A percentile compares a stretch with the other conserved stretches of the same genome.
These are phyloP conservation scores for Laburnicola sp. DNA, from an alignment of 2,329 filamentous ascomycete genomes.

Conservation along the genomic window DNA sequence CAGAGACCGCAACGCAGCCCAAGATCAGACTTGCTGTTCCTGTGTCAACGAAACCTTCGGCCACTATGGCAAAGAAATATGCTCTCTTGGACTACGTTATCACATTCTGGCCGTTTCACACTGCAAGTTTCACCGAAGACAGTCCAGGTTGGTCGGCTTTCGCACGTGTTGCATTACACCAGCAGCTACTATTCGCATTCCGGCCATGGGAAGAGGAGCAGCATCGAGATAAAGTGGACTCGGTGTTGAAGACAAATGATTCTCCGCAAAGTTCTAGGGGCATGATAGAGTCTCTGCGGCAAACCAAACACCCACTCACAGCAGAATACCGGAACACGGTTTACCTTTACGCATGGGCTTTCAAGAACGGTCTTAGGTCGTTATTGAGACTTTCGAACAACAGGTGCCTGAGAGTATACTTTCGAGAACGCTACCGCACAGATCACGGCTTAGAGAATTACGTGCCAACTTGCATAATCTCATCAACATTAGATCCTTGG, in stretches of 20 bases:
- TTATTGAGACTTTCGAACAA: too few relatives aligned
- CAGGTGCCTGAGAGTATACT: too few relatives aligned
- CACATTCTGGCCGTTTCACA: constrained; percentile 14
- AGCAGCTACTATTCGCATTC: constrained; percentile 12
- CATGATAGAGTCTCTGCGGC: too few relatives aligned
- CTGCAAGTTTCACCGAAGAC: neutral
- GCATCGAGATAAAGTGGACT: neutral
- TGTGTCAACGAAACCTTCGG: neutral
- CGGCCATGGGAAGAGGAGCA: constrained; percentile 11
- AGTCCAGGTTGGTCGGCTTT: constrained; percentile 6
- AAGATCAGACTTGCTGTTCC: neutral
- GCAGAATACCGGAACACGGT: too few relatives aligned
- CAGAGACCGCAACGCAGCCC: constrained; percentile 1
- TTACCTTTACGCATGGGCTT: too few relatives aligned
- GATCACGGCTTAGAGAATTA: too few relatives aligned
- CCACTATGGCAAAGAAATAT: constrained; percentile 4
- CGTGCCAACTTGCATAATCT: too few relatives aligned
- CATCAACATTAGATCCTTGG: too few relatives aligned
- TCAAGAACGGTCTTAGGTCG: too few relatives aligned
- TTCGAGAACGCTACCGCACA: too few relatives aligned
- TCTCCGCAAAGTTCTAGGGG: too few relatives aligned
- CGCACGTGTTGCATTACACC: constrained; percentile 6
- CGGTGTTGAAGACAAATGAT: neutral
- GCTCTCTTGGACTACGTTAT: constrained; percentile 12
- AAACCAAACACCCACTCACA: too few relatives aligned